These are phyloP conservation scores for Microbotryum saponariae DNA, from an alignment of 1,284 basidiomycete species.

Conservation along the genomic window DNA sequence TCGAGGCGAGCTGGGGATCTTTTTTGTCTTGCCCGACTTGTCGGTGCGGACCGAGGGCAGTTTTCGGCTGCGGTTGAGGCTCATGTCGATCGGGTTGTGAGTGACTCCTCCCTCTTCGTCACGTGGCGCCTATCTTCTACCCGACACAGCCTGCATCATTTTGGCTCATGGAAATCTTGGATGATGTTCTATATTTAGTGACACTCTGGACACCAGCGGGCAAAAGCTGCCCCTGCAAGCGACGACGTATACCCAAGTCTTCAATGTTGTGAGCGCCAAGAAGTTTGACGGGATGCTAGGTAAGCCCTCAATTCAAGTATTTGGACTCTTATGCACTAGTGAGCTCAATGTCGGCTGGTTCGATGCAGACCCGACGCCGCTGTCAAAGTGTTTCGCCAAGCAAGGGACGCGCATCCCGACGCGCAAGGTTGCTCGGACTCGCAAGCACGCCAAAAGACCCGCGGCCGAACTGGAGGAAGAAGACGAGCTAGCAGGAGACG, in stretches of 20 bases:
- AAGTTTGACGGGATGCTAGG: conserved; percentile 86
- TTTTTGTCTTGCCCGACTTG: conserved; percentile 79
- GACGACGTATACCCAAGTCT: conserved; percentile 64
- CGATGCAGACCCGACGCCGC: conserved; percentile 64
- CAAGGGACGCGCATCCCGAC: conserved; percentile 84
- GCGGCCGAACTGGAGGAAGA: no score
- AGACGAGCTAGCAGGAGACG: no score
- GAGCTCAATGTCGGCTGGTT: conserved; percentile 1
- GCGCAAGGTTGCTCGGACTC: conserved; percentile 3
- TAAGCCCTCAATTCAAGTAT: conserved; percentile 43
- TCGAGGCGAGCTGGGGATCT: conserved; percentile 69
- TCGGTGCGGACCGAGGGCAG: conserved; percentile 75
- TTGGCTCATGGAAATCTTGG: no score
- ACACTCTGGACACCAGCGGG: no score
- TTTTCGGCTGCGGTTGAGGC: conserved; percentile 41
- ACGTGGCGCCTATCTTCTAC: no score
- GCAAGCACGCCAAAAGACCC: no score
- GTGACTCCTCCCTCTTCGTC: neutral
- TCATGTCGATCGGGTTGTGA: conserved; percentile 36
- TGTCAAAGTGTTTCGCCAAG: conserved; percentile 78
- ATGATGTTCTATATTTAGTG: no score
- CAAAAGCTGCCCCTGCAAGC: neutral
- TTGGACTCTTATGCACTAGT: neutral
- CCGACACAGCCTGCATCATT: no score
- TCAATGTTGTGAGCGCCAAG: conserved; percentile 81